Conservation (phyloP, 345 rosid genomes). For the Populus ilicifolia region DNA sequence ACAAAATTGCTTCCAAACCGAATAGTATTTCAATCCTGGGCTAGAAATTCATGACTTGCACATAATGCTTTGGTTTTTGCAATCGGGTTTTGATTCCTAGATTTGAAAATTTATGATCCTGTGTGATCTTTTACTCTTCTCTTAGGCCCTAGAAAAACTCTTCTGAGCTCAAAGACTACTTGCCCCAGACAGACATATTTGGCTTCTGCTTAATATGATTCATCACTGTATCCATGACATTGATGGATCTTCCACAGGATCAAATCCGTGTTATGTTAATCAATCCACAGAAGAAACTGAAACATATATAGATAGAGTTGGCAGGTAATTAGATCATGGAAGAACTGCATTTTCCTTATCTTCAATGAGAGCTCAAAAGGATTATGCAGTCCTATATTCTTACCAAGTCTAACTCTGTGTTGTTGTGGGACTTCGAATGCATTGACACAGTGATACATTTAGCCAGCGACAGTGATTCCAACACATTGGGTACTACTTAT, state of each 20-base stretch:
- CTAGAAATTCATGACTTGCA: slow-evolving; percentile 34
- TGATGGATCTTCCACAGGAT: slow-evolving; percentile 16
- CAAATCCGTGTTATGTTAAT: slow-evolving; percentile 5
- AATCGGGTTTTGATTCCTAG: neutral
- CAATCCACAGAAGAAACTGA: neutral
- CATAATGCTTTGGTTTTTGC: slow-evolving; percentile 4
- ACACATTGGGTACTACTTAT: slow-evolving; percentile 8
- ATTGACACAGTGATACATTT: neutral
- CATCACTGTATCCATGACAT: slow-evolving; percentile 23
- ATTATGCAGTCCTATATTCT: neutral
- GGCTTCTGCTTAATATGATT: slow-evolving; percentile 21
- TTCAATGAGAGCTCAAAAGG: neutral
- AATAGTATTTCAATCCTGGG: slow-evolving; percentile 28
- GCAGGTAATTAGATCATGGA: neutral
- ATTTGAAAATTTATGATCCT: neutral
- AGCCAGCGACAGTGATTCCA: neutral
- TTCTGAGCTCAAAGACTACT: neutral
- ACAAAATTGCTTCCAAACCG: slow-evolving; percentile 16
- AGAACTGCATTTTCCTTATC: neutral
- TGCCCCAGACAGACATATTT: neutral
- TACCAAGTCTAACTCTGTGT: neutral
- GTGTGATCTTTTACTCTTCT: neutral
- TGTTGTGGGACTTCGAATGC: neutral
- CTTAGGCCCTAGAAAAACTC: neutral
- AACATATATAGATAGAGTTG: neutral